Base-by-base conservation (phyloP, 2,329 filamentous ascomycete species). In the Botryotinia narcissicola region DNA sequence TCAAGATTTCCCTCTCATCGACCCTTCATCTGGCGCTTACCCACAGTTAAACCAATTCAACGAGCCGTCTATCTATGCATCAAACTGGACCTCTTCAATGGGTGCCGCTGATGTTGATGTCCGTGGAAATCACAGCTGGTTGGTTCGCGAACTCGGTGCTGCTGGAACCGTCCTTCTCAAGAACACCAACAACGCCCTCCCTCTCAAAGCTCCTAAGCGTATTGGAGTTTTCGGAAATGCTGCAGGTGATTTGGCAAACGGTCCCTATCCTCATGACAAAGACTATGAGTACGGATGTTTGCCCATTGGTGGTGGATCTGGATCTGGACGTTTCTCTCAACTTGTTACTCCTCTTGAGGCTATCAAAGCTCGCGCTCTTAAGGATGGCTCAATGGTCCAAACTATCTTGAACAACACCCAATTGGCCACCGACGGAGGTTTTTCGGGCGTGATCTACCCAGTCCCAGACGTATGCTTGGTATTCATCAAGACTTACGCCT, bases 71-170 rank as follows among this genome's bases (percentile, higher is more conserved):
- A 25, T 32, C 48, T 67, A 89, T 87, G 0, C 87, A 87, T 73
- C 84, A 76, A 60, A 70, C 22, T 73, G 51, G 42, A 57, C 63
- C 32, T 22, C n/a, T 44, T 59, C 68, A 12, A 29, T 64, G 32
- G 51, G 72, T n/a, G 54, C 72, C 42, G 14, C 67, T 29, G 29
- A 97, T 78, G 88, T 97, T 46, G 90, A 97, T 78, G 95, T 97
- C 22, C 92, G 90, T 70, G 87, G 82, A 63, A 66, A 81, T 71
- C 78, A 84, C 77, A 73, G 74, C 57, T 35, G 75, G 60, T 37
- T 81, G 74, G 78, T 83, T 78, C 73, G 82, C 73, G 75, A 82
- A 76, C 82, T 92, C 42, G 87, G 87, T 22, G 84, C 88, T 74
- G 87, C 90, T 75, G 85, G 86, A 20, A 88, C 88, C 71, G 89